Conservation (phyloP, 768 basidiomycete genomes). For the Xerocomus potaroensis region DNA sequence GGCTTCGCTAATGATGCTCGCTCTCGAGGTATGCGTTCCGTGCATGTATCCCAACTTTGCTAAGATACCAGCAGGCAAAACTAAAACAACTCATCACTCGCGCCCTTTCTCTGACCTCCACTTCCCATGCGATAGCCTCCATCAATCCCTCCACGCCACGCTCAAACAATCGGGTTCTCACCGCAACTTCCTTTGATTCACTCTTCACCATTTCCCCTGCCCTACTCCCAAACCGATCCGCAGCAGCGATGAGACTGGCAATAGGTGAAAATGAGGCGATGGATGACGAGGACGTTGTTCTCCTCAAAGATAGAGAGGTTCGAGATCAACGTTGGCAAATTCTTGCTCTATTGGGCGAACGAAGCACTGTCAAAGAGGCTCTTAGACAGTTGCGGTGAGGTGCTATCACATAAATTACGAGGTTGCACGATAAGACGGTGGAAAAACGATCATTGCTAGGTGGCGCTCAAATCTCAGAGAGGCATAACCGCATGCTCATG, state of each 20-base stretch:
- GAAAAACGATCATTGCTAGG: not conserved
- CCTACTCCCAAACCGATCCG: slow-evolving; percentile 74
- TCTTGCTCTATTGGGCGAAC: slow-evolving; percentile 66
- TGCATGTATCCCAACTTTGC: not conserved
- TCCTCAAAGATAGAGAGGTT: slow-evolving; percentile 61
- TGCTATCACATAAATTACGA: not conserved
- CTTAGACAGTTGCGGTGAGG: slow-evolving; percentile 37
- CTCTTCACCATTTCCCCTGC: slow-evolving; percentile 75
- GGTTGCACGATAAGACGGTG: not conserved
- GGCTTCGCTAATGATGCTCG: slow-evolving; percentile 66
- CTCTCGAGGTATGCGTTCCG: slow-evolving; percentile 59
- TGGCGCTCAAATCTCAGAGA: too few relatives aligned
- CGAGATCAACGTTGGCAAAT: slow-evolving; percentile 74
- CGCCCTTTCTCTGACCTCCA: slow-evolving; percentile 70
- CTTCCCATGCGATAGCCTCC: slow-evolving; percentile 73
- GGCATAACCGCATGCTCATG: too few relatives aligned
- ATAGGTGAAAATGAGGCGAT: slow-evolving; percentile 46
- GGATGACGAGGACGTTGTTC: slow-evolving; percentile 43
- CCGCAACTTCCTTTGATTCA: slow-evolving; percentile 68
- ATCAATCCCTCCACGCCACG: slow-evolving; percentile 55
- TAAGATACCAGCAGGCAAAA: slow-evolving; percentile 50
- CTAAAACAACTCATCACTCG: slow-evolving; percentile 81
- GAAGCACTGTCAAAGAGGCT: slow-evolving; percentile 67
- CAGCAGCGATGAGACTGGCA: slow-evolving; percentile 69
- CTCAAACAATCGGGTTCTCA: slow-evolving; percentile 45